Conservation (phyloP, 2,329 filamentous ascomycete species). For the Arthrocladium fulminans region DNA sequence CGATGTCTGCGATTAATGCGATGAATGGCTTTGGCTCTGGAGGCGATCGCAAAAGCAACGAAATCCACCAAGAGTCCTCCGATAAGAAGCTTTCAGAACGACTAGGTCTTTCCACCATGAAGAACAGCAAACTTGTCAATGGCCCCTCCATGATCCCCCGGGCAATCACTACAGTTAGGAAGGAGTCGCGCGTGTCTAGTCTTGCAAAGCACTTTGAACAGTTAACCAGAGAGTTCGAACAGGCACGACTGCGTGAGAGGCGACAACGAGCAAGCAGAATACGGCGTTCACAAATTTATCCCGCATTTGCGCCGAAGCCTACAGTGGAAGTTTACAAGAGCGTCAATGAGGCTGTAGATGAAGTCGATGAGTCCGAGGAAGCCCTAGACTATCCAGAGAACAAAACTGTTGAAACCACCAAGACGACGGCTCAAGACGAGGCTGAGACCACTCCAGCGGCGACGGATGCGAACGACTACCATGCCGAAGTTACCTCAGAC, state of each 20-base stretch:
- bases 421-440: conserved; percentile 23
- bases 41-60: conserved; percentile 14
- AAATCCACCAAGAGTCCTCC: conserved; percentile 31
- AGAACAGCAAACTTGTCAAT: conserved; percentile 42
- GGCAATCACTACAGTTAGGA: conserved; percentile 60
- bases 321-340: conserved; percentile 94
- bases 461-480: conserved; percentile 23
- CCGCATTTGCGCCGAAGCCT: conserved; percentile 84
- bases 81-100: conserved; percentile 74
- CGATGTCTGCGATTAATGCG: conserved; percentile 18
- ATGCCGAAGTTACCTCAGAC: conserved; percentile 29
- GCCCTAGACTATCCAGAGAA: conserved; percentile 26
- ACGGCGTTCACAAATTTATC: conserved; percentile 69
- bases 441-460: conserved; percentile 28
- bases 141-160: conserved; percentile 72
- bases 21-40: conserved; percentile 18
- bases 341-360: conserved; percentile 84
- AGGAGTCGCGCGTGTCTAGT: conserved; percentile 74
- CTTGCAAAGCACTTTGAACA: conserved; percentile 94
- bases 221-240: conserved; percentile 90
- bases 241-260: conserved; percentile 78
- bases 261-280: conserved; percentile 71
- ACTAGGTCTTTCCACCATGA: conserved; percentile 57
- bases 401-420: conserved; percentile 16
- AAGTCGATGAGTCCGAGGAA: conserved; percentile 60